Conservation (phyloP, 768 basidiomycete genomes). For the Suillus clintonianus region DNA sequence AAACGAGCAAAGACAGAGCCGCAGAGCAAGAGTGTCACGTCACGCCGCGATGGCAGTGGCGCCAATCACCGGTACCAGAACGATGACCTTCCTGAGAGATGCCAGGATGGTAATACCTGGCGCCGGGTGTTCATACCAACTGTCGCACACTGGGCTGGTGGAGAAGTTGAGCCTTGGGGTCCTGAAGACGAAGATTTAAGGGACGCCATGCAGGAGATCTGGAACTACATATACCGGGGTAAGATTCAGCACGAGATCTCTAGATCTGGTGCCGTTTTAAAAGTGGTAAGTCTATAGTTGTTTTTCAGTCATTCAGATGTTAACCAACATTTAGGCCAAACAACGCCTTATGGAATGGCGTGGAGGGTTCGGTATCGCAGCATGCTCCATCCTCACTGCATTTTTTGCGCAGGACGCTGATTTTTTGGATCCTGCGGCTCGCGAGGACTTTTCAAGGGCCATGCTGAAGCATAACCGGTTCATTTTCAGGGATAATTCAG, state of each 20-base stretch:
- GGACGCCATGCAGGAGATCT: neutral
- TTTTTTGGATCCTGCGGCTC: neutral
- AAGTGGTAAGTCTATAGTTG: neutral
- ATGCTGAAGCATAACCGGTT: neutral
- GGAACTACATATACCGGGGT: neutral
- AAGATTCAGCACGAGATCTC: neutral
- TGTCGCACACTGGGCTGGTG: neutral
- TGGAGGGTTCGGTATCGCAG: neutral
- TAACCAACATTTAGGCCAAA: neutral
- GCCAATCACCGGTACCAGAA: neutral
- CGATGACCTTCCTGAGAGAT: neutral
- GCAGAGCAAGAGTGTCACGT: neutral
- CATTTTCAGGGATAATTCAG: neutral
- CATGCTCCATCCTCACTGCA: neutral
- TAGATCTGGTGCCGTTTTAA: neutral
- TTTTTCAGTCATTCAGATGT: no score
- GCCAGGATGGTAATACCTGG: neutral
- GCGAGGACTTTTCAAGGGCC: neutral
- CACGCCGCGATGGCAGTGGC: neutral
- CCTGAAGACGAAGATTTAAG: neutral
- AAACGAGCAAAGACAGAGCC: neutral
- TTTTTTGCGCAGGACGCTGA: neutral
- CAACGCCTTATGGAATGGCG: constrained; percentile 1
- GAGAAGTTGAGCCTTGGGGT: neutral
- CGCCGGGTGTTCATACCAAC: neutral